These are phyloP conservation scores for Yarrowia hollandica DNA, from an alignment of 805 yeast genomes.

Conservation along the genomic window DNA sequence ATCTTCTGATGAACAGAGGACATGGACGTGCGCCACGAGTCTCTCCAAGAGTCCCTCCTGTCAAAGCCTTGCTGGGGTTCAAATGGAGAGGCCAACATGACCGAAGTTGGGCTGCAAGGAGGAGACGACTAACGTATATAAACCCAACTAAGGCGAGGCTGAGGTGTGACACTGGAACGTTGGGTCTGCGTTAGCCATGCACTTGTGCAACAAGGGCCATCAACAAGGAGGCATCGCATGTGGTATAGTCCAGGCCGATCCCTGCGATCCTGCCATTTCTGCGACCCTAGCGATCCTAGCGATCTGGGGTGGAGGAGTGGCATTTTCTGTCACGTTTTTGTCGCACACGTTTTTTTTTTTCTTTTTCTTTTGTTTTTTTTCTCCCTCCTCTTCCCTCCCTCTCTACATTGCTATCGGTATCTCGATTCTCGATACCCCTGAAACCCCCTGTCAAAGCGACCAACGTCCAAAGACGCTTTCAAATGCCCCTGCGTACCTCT, in stretches of 20 bases:
- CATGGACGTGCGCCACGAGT: background rate
- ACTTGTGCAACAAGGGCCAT: background rate
- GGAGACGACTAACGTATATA: no score
- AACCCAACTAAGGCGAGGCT: background rate
- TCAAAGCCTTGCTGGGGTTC: background rate
- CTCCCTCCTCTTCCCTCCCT: no score
- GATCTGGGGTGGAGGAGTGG: no score
- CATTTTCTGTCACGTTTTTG: no score
- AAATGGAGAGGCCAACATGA: constrained; percentile 10
- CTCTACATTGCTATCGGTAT: no score
- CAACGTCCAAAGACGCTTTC: background rate
- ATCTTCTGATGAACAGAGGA: background rate
- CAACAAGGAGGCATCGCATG: background rate
- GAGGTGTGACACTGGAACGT: background rate
- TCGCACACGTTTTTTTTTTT: no score
- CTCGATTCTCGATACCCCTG: constrained; percentile 3
- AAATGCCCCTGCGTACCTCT: constrained; percentile 6
- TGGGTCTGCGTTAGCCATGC: background rate
- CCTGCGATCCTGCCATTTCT: no score
- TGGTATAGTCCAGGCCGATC: no score
- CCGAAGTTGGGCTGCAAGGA: background rate
- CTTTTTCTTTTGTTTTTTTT: no score
- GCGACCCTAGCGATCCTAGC: no score
- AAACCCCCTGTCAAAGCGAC: background rate
- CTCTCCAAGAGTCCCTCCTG: background rate